phyloP scores from a whole-genome alignment of 805 yeast genomes.

The Blastobotrys attinorum region DNA sequence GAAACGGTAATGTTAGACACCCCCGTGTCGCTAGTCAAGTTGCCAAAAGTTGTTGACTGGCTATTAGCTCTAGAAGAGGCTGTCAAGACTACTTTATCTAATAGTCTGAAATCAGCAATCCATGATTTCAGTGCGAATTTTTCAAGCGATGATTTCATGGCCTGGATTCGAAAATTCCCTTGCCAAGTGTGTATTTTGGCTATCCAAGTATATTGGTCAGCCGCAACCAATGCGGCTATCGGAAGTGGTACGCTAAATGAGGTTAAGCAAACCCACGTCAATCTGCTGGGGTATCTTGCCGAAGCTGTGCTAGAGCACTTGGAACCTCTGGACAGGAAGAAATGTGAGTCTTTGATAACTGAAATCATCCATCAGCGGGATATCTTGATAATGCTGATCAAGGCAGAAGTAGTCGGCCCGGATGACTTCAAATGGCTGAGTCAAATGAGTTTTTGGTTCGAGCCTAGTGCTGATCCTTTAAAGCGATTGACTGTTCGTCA shows the following conservation, averaged over 20 bases:
- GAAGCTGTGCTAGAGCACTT: slow-evolving; percentile 25
- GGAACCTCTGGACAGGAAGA: slow-evolving; percentile 31
- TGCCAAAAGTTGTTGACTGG: slow-evolving; percentile 52
- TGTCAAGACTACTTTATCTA: slow-evolving; percentile 42
- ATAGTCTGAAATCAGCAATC: slow-evolving; percentile 28
- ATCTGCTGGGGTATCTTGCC: slow-evolving; percentile 27
- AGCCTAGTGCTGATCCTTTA: slow-evolving; percentile 25
- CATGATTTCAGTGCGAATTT: slow-evolving; percentile 1
- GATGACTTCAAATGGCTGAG: slow-evolving; percentile 40
- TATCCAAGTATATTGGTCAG: slow-evolving; percentile 52
- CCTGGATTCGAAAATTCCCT: slow-evolving; percentile 39
- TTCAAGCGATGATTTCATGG: slow-evolving; percentile 16
- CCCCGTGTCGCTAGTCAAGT: slow-evolving; percentile 38
- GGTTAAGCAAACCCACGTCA: not conserved
- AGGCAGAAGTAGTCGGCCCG: slow-evolving; percentile 9
- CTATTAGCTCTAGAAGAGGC: slow-evolving; percentile 48
- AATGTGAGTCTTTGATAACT: slow-evolving; percentile 53
- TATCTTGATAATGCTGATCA: slow-evolving; percentile 24
- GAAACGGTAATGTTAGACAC: slow-evolving; percentile 42
- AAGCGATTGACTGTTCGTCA: slow-evolving; percentile 41
- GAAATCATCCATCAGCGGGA: slow-evolving; percentile 58
- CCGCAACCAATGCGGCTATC: slow-evolving; percentile 30
- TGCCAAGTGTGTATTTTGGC: slow-evolving; percentile 50
- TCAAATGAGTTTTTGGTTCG: slow-evolving; percentile 44
- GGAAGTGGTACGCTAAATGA: not conserved